Percentiles rank a stretch among this genome's conserved stretches.
Evolutionary conservation across 2,329 filamentous ascomycete genomes (phyloP).

Genomic region (Alternaria brassicae): DNA sequence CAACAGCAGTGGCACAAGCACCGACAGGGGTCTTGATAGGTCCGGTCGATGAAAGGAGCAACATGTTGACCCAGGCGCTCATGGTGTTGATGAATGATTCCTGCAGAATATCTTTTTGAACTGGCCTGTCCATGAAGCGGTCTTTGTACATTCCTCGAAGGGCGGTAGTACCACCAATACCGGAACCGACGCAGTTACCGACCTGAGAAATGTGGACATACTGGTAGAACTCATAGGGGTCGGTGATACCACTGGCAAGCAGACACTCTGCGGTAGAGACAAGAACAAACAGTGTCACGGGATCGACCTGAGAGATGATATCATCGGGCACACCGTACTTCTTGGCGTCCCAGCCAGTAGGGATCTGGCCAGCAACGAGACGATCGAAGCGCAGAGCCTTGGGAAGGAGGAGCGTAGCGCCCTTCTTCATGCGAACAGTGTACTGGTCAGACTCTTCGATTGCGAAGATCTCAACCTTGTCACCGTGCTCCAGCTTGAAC

Average conservation of each 20-base stretch:
- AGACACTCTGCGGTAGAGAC: slow-evolving; percentile 93
- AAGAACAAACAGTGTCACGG: slow-evolving; percentile 92
- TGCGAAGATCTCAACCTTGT: slow-evolving; percentile 97
- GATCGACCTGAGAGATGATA: slow-evolving; percentile 96
- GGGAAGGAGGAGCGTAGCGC: slow-evolving; percentile 90
- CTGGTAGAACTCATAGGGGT: slow-evolving; percentile 99
- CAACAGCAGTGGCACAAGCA: slow-evolving; percentile 95
- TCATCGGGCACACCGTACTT: slow-evolving; percentile 96
- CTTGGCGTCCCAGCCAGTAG: slow-evolving; percentile 96
- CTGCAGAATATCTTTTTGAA: slow-evolving; percentile 98
- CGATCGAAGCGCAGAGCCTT: slow-evolving; percentile 98
- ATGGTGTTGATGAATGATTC: slow-evolving; percentile 99
- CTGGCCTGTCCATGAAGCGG: slow-evolving; percentile 92
- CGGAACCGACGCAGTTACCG: slow-evolving; percentile 97
- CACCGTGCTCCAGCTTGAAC: slow-evolving; percentile 95
- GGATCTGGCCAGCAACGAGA: slow-evolving; percentile 94
- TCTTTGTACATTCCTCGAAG: slow-evolving; percentile 98
- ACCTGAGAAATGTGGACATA: slow-evolving; percentile 98
- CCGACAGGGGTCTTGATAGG: slow-evolving; percentile 98
- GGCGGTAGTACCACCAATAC: slow-evolving; percentile 93
- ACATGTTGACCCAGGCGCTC: slow-evolving; percentile 99
- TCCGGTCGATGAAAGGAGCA: slow-evolving; percentile 93
- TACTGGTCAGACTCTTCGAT: slow-evolving; percentile 93
- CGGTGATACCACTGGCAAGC: slow-evolving; percentile 91
- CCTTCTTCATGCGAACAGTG: slow-evolving; percentile 93